Percentiles rank a stretch among this genome's conserved stretches.
Evolutionary conservation across 2,329 filamentous ascomycete genomes (phyloP).

Genomic region (Aspergillus latus): DNA sequence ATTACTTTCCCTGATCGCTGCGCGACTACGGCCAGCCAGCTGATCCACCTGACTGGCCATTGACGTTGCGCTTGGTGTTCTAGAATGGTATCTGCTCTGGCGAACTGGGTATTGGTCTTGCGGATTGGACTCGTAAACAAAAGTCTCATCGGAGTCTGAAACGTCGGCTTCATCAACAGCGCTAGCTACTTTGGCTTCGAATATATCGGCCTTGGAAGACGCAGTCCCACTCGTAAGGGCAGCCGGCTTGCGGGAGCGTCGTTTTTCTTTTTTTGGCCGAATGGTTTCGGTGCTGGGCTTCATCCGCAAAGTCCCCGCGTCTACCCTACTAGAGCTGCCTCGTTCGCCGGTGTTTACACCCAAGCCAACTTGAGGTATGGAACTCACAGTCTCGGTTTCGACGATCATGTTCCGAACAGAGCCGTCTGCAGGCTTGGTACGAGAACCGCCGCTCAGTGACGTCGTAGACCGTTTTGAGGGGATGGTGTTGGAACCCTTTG

Average conservation of each 20-base stretch:
- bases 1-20: constrained; percentile 63
- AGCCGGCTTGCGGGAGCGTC: constrained; percentile 75
- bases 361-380: constrained; percentile 79
- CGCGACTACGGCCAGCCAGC: constrained; percentile 58
- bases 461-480: constrained; percentile 67
- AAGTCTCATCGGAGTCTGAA: constrained; percentile 96
- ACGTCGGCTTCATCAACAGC: constrained; percentile 95
- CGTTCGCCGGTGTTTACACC: constrained; percentile 61
- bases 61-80: constrained; percentile 91
- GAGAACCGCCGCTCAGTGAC: constrained; percentile 55
- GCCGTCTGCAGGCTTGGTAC: constrained; percentile 70
- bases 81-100: constrained; percentile 81
- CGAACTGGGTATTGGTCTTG: constrained; percentile 56
- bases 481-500: constrained; percentile 52
- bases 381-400: constrained; percentile 92
- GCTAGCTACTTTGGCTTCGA: constrained; percentile 93
- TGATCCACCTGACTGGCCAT: constrained; percentile 53
- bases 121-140: constrained; percentile 98
- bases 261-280: constrained; percentile 89
- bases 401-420: constrained; percentile 90
- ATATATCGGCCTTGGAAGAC: constrained; percentile 95
- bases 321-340: constrained; percentile 58
- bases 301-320: constrained; percentile 71
- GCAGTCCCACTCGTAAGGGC: constrained; percentile 54
- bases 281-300: constrained; percentile 97